Evolutionary conservation across 345 rosid genomes (phyloP), one percentile per base, ranked within the genome.

Genomic region (Euclidium syriacum): DNA sequence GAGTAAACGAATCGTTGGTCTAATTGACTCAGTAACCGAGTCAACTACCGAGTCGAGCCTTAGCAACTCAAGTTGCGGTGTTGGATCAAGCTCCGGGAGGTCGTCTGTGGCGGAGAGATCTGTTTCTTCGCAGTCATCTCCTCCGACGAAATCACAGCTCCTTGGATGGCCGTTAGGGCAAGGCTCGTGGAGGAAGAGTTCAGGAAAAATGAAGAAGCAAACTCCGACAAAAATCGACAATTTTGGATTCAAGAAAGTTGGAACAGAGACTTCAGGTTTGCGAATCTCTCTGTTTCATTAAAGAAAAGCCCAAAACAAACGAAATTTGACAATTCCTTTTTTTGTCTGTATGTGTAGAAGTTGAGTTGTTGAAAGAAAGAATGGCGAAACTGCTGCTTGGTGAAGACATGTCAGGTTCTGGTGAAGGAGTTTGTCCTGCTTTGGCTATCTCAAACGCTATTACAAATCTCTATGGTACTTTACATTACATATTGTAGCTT

Each of bases 361-460:
- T 76, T 61, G 95, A 94, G 32, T 75, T 84, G 89, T 84, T 94
- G 91, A 94, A 86, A 84, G 99, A 94, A 77, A 90, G 95, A 71
- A 87, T 87, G 80, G 81, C 97, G 17, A 94, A 94, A 47, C 58
- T 94, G 83, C 54, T 94, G 72, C 97, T 94, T 56, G 99, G 99
- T n/a, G 99, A 94, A 69, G 99, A 94, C 58, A 90, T 94, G 97
- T 94, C 99, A 33, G 99, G 99, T 5, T 85, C 88, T 70, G 99
- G 99, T 43, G 87, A 87, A 76, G 99, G 99, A 29, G 99, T 83
- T 36, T 84, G 90, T 76, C 77, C 97, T 53, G 95, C 99, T 65
- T 58, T 87, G 62, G 95, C 97, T 23, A 79, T 90, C 58, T 87
- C 96, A 7, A 94, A 94, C 68, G 95, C 99, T 69, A 85, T 94